phyloP scores from a whole-genome alignment of 768 basidiomycete genomes.

The Tulasnella sp. region DNA sequence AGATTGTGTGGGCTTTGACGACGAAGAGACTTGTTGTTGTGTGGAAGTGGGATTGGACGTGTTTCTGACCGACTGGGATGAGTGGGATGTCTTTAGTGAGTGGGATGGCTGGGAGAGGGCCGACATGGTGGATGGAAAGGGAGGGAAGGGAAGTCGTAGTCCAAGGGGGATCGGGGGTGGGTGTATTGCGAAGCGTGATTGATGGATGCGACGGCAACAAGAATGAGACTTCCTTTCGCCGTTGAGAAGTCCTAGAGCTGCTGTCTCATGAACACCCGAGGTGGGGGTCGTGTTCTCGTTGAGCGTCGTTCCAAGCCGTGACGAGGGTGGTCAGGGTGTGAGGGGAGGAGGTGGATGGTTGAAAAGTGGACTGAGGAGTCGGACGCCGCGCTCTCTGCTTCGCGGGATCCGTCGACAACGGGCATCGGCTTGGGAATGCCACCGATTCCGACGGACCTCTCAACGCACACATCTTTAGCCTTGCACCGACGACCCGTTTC shows the following conservation, averaged over 20 bases:
- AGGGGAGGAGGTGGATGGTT: conserved; percentile 2
- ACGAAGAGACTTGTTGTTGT: not conserved
- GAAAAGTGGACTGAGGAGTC: conserved; percentile 7
- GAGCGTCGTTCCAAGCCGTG: conserved; percentile 14
- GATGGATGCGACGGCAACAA: conserved; percentile 15
- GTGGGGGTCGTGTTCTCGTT: not conserved
- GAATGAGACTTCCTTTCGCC: conserved; percentile 2
- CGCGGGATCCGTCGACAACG: not conserved
- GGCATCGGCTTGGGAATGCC: conserved; percentile 6
- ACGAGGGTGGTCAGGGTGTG: not conserved
- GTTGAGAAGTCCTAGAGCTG: not conserved
- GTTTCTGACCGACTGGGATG: conserved; percentile 19
- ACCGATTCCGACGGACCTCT: conserved; percentile 1
- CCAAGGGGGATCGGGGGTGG: not conserved
- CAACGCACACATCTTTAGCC: not conserved
- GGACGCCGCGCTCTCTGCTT: not conserved
- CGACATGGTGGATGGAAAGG: conserved; percentile 20
- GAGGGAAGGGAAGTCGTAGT: conserved; percentile 2
- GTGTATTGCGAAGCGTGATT: conserved; percentile 21
- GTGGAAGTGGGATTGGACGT: not conserved
- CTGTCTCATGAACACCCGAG: not conserved
- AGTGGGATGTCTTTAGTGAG: conserved; percentile 16
- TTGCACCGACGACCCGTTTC: not conserved
- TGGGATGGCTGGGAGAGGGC: conserved; percentile 26
- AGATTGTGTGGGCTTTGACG: conserved; percentile 17